phyloP scores from a whole-genome alignment of 768 basidiomycete species.

The Mycena vitilis region DNA sequence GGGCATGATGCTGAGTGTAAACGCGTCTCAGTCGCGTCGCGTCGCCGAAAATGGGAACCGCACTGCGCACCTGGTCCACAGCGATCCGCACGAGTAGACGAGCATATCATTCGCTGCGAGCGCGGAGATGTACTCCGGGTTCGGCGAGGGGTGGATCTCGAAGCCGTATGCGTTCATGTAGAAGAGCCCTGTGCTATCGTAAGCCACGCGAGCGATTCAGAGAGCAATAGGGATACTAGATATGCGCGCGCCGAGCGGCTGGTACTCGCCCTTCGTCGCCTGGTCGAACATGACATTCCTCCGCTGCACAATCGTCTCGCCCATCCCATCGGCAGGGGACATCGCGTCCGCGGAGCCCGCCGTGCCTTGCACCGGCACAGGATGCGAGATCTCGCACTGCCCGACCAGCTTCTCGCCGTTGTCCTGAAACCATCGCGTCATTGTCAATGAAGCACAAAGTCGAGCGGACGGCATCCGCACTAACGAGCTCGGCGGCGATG shows the following conservation, averaged over 20 bases:
- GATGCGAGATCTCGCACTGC: slow-evolving; percentile 95
- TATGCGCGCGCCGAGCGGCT: slow-evolving; percentile 63
- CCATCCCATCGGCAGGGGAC: slow-evolving; percentile 68
- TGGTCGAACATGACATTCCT: slow-evolving; percentile 78
- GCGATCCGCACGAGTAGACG: slow-evolving; percentile 92
- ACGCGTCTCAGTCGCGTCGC: background rate
- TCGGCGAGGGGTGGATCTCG: slow-evolving; percentile 92
- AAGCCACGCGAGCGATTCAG: slow-evolving; percentile 17
- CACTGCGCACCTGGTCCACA: slow-evolving; percentile 85
- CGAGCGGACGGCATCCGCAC: slow-evolving; percentile 35
- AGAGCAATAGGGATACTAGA: slow-evolving; percentile 6
- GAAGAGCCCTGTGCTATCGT: slow-evolving; percentile 67
- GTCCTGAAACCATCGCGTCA: slow-evolving; percentile 58
- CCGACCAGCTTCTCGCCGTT: slow-evolving; percentile 85
- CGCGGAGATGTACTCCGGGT: slow-evolving; percentile 79
- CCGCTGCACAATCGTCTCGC: slow-evolving; percentile 55
- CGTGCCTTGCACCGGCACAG: slow-evolving; percentile 46
- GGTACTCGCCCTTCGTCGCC: slow-evolving; percentile 65
- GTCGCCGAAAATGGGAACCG: background rate
- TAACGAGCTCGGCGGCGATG: slow-evolving; percentile 87
- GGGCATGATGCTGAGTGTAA: slow-evolving; percentile 78
- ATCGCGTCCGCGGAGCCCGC: slow-evolving; percentile 49
- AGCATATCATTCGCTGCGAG: slow-evolving; percentile 73
- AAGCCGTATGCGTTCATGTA: slow-evolving; percentile 94
- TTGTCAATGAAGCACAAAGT: slow-evolving; percentile 26